Evolutionary conservation across 495 filamentous ascomycete species (phyloP), one percentile per base, ranked within the genome.

Genomic region (Neurospora terricola): DNA sequence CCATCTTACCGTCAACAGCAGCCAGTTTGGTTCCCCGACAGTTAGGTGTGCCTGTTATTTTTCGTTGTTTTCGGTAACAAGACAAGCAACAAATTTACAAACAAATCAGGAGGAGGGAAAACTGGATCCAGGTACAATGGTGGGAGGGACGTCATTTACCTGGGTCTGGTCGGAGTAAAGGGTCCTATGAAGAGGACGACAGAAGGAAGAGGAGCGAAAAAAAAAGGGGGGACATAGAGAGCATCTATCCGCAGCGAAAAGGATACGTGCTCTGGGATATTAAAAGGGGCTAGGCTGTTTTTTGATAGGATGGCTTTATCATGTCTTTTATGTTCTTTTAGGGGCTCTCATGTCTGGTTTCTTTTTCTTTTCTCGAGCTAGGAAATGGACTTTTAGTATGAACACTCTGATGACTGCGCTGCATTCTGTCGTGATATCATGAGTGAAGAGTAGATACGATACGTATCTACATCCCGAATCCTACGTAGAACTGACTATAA

Each of bases 71-170:
- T 40, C 30, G 69, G 45, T 16, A 38, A 40, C 59, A 70, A 68
- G 45, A 68, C 27, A 70, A 42, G 69, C 34, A 38, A 59, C 36
- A 39, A 45, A 62, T 62, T 62, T 71, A 70, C 73, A 27, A 66
- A 73, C 69, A 72, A 73, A 72, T 73, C 72, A 76, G 59, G 76
- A 74, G 69, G 77, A 74, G 71, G 75, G 72, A 68, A 69, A 9
- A 76, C 77, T 72, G 12, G 54, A 66, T 18, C 2, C 54, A 66
- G 54, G 27, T 66, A 66, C 27, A 80, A 78, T 82, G 84, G 79
- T 85, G 84, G 84, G 84, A 86, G 84, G 81, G 84, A 86, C 84
- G 84, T 82, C 81, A 81, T 81, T 66, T 66, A 66, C 54, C 54
- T 30, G 27, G 54, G 9, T 66, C 14, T 16, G 27, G 54, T 66